phyloP scores from a whole-genome alignment of 1,284 basidiomycete species.

The Pascua guehoae region DNA sequence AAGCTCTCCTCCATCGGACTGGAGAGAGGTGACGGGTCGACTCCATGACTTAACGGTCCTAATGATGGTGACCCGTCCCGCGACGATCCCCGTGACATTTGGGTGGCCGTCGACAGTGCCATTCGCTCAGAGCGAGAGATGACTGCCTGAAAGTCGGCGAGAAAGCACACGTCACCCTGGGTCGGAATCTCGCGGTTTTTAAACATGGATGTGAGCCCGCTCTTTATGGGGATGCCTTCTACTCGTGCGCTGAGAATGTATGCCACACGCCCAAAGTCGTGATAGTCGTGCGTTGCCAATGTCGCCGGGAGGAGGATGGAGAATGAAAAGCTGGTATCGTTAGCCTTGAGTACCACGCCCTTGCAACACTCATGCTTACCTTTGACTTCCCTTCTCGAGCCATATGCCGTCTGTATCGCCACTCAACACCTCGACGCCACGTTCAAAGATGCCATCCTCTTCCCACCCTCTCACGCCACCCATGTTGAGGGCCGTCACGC shows the following conservation, averaged over 20 bases:
- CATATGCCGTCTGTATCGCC: conserved; percentile 40
- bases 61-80: conserved; percentile 3
- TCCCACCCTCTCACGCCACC: conserved; percentile 37
- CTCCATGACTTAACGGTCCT: not conserved
- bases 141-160: conserved; percentile 34
- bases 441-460: conserved; percentile 45
- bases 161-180: conserved; percentile 26
- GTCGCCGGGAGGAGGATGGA: conserved; percentile 37
- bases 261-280: conserved; percentile 29
- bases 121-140: conserved; percentile 37
- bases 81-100: conserved; percentile 4
- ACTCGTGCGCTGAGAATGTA: conserved; percentile 36
- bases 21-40: not conserved
- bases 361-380: conserved; percentile 14
- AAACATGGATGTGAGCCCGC: conserved; percentile 9
- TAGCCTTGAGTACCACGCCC: not conserved
- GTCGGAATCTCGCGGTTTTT: conserved; percentile 12
- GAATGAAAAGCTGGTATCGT: conserved; percentile 29
- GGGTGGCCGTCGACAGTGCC: conserved; percentile 14
- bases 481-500: conserved; percentile 36
- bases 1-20: conserved; percentile 5
- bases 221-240: conserved; percentile 14
- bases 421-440: conserved; percentile 37
- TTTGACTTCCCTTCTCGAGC: conserved; percentile 41
- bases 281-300: conserved; percentile 32